Conservation (phyloP, 257 asterid species). For the Orobanche coerulescens region DNA sequence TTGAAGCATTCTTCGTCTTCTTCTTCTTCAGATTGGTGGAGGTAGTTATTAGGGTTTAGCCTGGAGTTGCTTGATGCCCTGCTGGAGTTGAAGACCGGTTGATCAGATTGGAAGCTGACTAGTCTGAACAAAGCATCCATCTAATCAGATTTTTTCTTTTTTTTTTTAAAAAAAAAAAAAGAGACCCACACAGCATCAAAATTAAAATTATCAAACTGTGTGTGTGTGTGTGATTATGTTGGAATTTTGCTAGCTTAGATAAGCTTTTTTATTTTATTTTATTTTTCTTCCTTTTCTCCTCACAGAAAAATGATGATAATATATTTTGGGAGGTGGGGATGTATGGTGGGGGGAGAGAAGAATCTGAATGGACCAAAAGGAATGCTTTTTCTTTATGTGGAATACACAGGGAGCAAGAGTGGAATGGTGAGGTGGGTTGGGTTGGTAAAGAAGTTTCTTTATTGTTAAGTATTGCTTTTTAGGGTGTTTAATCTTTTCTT, state of each 20-base stretch:
- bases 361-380: background rate
- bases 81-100: constrained; percentile 60
- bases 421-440: constrained; percentile 29
- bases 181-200: constrained; percentile 40
- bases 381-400: constrained; percentile 32
- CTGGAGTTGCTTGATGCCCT: constrained; percentile 71
- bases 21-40: constrained; percentile 42
- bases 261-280: constrained; percentile 5
- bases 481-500: background rate
- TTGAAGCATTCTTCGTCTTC: constrained; percentile 96
- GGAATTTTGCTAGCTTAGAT: constrained; percentile 33
- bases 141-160: constrained; percentile 35
- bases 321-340: constrained; percentile 15
- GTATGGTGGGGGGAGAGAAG: constrained; percentile 16
- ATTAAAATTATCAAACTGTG: constrained; percentile 11
- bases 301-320: constrained; percentile 30
- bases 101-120: constrained; percentile 76
- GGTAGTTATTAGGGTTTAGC: constrained; percentile 38
- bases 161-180: background rate
- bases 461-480: constrained; percentile 23
- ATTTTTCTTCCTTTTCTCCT: no score
- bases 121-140: constrained; percentile 98
- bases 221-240: constrained; percentile 27
- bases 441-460: constrained; percentile 21
- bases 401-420: constrained; percentile 22